phyloP scores from a whole-genome alignment of 2,329 filamentous ascomycete species.

The Xylaria sp. region DNA sequence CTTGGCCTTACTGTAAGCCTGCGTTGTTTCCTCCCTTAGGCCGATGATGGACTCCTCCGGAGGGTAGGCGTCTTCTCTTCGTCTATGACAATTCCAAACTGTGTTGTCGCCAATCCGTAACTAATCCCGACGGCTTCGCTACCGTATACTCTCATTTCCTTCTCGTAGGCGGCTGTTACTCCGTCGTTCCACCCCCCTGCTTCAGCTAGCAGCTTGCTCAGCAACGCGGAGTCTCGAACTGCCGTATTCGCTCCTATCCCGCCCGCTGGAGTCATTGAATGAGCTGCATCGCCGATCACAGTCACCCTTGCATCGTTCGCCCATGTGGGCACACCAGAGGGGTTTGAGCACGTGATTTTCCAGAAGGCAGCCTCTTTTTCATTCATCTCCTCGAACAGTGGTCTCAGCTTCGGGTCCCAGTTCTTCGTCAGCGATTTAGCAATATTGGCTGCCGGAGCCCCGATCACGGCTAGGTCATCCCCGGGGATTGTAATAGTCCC shows the following conservation, averaged over 20 bases:
- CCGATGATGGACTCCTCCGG: slow-evolving; percentile 17
- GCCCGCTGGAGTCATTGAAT: slow-evolving; percentile 68
- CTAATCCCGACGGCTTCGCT: slow-evolving; percentile 66
- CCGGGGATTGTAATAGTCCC: slow-evolving; percentile 66
- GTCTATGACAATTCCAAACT: slow-evolving; percentile 56
- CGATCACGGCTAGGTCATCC: slow-evolving; percentile 68
- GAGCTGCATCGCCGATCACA: slow-evolving; percentile 67
- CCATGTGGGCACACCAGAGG: slow-evolving; percentile 70
- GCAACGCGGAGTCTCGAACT: slow-evolving; percentile 64
- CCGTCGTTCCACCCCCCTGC: slow-evolving; percentile 65
- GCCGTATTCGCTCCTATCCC: slow-evolving; percentile 69
- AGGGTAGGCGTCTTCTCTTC: slow-evolving; percentile 38
- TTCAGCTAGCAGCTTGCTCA: slow-evolving; percentile 63
- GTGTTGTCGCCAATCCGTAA: slow-evolving; percentile 58
- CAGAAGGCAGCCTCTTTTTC: slow-evolving; percentile 70
- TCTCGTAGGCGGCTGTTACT: slow-evolving; percentile 67
- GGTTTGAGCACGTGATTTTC: slow-evolving; percentile 73
- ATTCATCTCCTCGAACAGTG: slow-evolving; percentile 69
- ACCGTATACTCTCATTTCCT: slow-evolving; percentile 69
- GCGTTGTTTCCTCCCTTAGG: slow-evolving; percentile 6
- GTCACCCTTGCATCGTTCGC: slow-evolving; percentile 66
- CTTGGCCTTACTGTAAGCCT: background rate
- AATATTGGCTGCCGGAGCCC: slow-evolving; percentile 66
- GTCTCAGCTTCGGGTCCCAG: slow-evolving; percentile 67
- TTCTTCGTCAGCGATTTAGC: slow-evolving; percentile 64